These are phyloP conservation scores for Euphorbia neoarborescens DNA, from an alignment of 441 rosid species.

Conservation along the genomic window DNA sequence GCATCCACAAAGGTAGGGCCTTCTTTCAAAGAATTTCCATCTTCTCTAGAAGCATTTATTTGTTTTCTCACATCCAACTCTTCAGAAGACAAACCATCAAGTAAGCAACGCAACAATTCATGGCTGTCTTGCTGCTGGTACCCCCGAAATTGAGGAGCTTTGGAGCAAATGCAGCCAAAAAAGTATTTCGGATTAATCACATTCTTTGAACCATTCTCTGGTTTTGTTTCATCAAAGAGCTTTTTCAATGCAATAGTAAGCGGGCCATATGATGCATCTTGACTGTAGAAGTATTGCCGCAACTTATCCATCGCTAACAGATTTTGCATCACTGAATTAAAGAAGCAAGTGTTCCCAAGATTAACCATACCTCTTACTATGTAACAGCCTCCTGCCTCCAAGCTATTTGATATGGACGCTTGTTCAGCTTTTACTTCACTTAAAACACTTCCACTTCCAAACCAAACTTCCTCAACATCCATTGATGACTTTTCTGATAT, in stretches of 20 bases:
- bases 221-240: conserved; percentile 53
- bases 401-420: conserved; percentile 18
- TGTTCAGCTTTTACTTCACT: conserved; percentile 38
- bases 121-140: conserved; percentile 95
- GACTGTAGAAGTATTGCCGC: conserved; percentile 44
- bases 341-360: conserved; percentile 94
- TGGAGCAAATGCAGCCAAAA: conserved; percentile 57
- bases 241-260: conserved; percentile 61
- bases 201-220: conserved; percentile 47
- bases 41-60: conserved; percentile 30
- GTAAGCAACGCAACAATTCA: conserved; percentile 74
- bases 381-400: conserved; percentile 45
- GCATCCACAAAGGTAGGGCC: conserved; percentile 56
- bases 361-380: conserved; percentile 68
- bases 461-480: conserved; percentile 52
- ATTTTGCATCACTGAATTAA: conserved; percentile 89
- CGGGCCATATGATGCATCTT: conserved; percentile 45
- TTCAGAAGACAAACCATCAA: conserved; percentile 72
- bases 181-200: conserved; percentile 60
- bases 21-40: conserved; percentile 29
- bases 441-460: conserved; percentile 49
- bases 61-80: conserved; percentile 51
- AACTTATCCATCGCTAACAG: conserved; percentile 58
- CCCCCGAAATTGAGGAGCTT: conserved; percentile 87
- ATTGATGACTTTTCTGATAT: conserved; percentile 27